A percentile compares a stretch with the other conserved stretches of the same genome.
These are phyloP conservation scores for Aechmea fasciata DNA, from an alignment of 176 grass and related monocot genomes.

Conservation along the genomic window DNA sequence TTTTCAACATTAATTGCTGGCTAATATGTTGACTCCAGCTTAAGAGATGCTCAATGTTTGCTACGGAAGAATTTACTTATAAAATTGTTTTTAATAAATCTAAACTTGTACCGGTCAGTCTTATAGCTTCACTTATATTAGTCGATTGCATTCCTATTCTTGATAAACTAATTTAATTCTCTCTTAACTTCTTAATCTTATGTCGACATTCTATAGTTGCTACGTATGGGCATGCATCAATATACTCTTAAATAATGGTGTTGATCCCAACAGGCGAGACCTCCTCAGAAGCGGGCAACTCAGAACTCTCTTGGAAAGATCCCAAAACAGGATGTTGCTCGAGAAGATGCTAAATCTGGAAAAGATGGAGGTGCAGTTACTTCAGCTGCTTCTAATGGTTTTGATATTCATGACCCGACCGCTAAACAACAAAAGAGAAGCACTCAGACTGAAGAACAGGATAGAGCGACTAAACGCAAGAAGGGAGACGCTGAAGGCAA, in stretches of 20 bases:
- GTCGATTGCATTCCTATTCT: not conserved
- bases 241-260: not conserved
- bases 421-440: slow-evolving; percentile 62
- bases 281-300: slow-evolving; percentile 43
- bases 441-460: slow-evolving; percentile 48
- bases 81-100: too few species aligned
- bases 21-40: too few species aligned
- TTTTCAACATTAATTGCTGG: too few species aligned
- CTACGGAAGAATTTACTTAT: too few species aligned
- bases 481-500: slow-evolving; percentile 56
- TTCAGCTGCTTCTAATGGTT: slow-evolving; percentile 30
- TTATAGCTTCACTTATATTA: not conserved
- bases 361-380: slow-evolving; percentile 38
- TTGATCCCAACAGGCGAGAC: slow-evolving; percentile 42
- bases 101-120: not conserved
- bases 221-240: not conserved
- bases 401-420: slow-evolving; percentile 34
- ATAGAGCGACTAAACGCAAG: slow-evolving; percentile 64
- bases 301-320: slow-evolving; percentile 48
- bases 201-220: not conserved
- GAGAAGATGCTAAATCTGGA: slow-evolving; percentile 66
- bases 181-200: not conserved
- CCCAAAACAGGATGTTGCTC: slow-evolving; percentile 49
- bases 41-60: too few species aligned
- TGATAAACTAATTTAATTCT: not conserved